Evolutionary conservation across 2,329 filamentous ascomycete species (phyloP).

Genomic region (Arachnopeziza araneosa): DNA sequence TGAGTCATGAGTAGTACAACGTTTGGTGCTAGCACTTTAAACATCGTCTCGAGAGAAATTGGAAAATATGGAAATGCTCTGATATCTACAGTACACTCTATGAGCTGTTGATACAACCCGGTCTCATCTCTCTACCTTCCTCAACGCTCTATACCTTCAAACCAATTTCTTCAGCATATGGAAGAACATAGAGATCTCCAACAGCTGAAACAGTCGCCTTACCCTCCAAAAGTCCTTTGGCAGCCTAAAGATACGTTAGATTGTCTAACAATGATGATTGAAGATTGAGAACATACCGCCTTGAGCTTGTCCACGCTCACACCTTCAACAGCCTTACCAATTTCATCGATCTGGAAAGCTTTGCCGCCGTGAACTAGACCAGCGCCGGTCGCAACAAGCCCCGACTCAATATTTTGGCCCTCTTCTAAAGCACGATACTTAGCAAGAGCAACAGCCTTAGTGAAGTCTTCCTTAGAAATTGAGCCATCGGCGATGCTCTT

Average conservation of each 20-base stretch:
- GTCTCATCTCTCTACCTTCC: constrained; percentile 11
- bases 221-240: constrained; percentile 78
- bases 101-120: constrained; percentile 33
- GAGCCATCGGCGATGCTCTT: constrained; percentile 74
- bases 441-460: constrained; percentile 86
- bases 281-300: constrained; percentile 54
- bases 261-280: neutral
- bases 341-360: constrained; percentile 76
- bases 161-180: constrained; percentile 90
- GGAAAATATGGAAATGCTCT: neutral
- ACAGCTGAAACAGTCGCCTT: constrained; percentile 88
- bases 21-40: neutral
- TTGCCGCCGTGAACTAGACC: constrained; percentile 77
- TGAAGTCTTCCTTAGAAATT: constrained; percentile 76
- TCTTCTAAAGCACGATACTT: constrained; percentile 88
- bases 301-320: constrained; percentile 83
- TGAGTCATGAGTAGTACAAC: no score
- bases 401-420: constrained; percentile 70
- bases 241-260: constrained; percentile 54
- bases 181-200: constrained; percentile 85
- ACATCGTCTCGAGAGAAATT: neutral
- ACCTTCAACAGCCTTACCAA: constrained; percentile 70
- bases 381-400: constrained; percentile 77
- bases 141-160: constrained; percentile 73
- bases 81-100: constrained; percentile 34